phyloP scores from a whole-genome alignment of 768 basidiomycete genomes.

The Amanita jacksonii region DNA sequence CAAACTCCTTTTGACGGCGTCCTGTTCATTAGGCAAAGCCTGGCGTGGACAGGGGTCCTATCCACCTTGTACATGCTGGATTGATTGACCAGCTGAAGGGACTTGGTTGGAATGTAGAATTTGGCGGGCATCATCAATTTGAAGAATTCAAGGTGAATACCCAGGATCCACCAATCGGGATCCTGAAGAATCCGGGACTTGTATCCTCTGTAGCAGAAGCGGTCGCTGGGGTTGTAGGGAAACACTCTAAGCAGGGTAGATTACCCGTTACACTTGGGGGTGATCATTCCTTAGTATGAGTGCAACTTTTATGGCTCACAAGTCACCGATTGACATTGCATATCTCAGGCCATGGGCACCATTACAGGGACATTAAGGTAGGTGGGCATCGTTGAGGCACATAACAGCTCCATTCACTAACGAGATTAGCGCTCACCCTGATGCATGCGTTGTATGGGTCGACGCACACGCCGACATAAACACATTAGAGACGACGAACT shows the following conservation, averaged over 20 bases:
- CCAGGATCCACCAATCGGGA: constrained; percentile 85
- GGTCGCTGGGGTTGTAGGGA: constrained; percentile 69
- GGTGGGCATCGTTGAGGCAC: background rate
- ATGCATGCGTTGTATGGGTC: constrained; percentile 89
- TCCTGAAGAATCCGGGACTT: constrained; percentile 81
- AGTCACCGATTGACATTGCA: constrained; percentile 6
- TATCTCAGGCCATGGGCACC: constrained; percentile 72
- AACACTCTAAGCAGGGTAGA: constrained; percentile 66
- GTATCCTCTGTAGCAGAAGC: constrained; percentile 78
- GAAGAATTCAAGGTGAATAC: constrained; percentile 54
- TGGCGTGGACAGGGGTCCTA: constrained; percentile 84
- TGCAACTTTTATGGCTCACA: constrained; percentile 2
- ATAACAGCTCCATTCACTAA: constrained; percentile 6
- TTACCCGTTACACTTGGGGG: constrained; percentile 90
- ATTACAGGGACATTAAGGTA: constrained; percentile 83
- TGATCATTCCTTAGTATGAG: constrained; percentile 83
- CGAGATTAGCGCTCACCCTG: constrained; percentile 49
- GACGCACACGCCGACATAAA: constrained; percentile 99
- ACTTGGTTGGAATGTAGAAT: constrained; percentile 84
- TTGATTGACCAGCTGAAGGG: constrained; percentile 64
- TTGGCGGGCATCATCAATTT: constrained; percentile 87
- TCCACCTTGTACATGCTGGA: constrained; percentile 82
- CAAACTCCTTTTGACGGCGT: constrained; percentile 9
- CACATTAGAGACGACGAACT: constrained; percentile 70
- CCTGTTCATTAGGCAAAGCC: constrained; percentile 43